Evolutionary conservation across 768 basidiomycete genomes (phyloP).

Genomic region (Boletus rubropictus): DNA sequence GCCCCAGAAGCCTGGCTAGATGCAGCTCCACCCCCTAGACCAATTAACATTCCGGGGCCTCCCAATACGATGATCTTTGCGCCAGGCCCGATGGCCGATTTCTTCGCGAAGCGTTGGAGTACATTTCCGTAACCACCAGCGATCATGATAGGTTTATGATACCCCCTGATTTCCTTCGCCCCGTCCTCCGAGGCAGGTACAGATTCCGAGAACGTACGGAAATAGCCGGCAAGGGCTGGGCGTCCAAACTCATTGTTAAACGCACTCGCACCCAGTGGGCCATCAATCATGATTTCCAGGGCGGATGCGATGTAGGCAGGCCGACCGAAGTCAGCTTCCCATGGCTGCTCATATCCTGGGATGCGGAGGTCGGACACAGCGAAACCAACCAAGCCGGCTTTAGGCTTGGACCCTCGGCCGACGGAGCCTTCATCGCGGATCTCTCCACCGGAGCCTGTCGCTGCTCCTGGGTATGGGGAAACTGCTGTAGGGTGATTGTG

Average conservation of each 20-base stretch:
- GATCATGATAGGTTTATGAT: constrained; percentile 99
- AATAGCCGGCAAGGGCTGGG: constrained; percentile 88
- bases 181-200: constrained; percentile 51
- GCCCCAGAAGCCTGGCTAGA: constrained; percentile 90
- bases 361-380: constrained; percentile 92
- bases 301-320: constrained; percentile 90
- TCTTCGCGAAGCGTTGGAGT: constrained; percentile 74
- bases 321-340: constrained; percentile 92
- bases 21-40: constrained; percentile 94
- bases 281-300: constrained; percentile 95
- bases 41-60: constrained; percentile 94
- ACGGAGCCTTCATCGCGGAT: constrained; percentile 98
- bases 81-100: constrained; percentile 69
- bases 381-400: constrained; percentile 90
- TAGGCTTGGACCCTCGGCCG: constrained; percentile 91
- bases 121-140: constrained; percentile 97
- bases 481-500: constrained; percentile 99
- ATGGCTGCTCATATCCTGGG: constrained; percentile 85
- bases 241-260: constrained; percentile 99
- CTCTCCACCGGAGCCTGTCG: constrained; percentile 97
- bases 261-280: constrained; percentile 87
- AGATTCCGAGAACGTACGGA: constrained; percentile 87
- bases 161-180: constrained; percentile 71
- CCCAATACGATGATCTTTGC: constrained; percentile 90
- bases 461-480: constrained; percentile 97